Conservation (phyloP, 23 red algal genomes). For the Chondrus crispus region DNA sequence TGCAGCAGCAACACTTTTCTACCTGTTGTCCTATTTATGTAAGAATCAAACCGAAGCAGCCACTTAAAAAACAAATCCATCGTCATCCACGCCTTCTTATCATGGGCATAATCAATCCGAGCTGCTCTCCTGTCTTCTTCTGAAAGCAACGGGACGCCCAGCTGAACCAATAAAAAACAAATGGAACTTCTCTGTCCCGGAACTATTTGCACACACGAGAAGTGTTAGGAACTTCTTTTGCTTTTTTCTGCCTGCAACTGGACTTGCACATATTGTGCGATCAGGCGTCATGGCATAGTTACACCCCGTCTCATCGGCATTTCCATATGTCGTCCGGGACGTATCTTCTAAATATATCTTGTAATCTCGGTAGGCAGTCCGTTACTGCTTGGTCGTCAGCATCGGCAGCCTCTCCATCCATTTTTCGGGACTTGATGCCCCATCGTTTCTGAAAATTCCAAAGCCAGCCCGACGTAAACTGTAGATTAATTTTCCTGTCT, state of each 20-base stretch:
- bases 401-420: neutral
- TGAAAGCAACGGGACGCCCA: neutral
- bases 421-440: neutral
- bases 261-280: neutral
- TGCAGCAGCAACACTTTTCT: neutral
- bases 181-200: neutral
- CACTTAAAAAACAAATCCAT: neutral
- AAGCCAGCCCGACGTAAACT: neutral
- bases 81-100: slow-evolving; percentile 9
- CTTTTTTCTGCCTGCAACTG: slow-evolving; percentile 1
- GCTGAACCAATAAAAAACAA: neutral
- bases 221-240: neutral
- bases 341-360: neutral
- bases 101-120: neutral
- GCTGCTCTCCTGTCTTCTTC: neutral
- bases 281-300: neutral
- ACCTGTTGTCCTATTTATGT: neutral
- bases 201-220: neutral
- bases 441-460: neutral
- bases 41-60: neutral
- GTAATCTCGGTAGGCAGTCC: neutral
- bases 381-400: neutral
- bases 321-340: neutral
- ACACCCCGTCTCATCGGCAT: neutral
- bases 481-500: too few relatives aligned